Evolutionary conservation across 768 basidiomycete species (phyloP).

Genomic region (Trametes meyenii): DNA sequence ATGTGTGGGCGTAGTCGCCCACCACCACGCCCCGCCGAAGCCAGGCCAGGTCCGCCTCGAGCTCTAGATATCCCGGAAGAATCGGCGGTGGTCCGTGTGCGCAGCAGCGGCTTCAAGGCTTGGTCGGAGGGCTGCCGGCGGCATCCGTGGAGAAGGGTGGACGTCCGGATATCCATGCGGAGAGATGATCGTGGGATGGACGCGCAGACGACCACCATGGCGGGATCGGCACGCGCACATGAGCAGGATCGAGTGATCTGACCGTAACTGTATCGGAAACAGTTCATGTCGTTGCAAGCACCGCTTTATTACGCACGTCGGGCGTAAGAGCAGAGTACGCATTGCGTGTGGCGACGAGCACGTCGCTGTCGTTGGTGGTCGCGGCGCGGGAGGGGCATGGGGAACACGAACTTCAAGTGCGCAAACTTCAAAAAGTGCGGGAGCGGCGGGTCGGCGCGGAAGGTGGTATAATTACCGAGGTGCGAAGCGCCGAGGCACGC

Average conservation of each 20-base stretch:
- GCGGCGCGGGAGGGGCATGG: neutral
- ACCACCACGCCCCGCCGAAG: too few species aligned
- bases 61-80: too few species aligned
- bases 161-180: conserved; percentile 1
- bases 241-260: conserved; percentile 1
- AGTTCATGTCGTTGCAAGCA: neutral
- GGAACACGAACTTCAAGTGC: neutral
- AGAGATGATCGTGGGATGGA: neutral
- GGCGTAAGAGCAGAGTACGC: neutral
- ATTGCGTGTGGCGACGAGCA: neutral
- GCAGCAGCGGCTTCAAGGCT: too few species aligned
- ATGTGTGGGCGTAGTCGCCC: too few species aligned
- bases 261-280: neutral
- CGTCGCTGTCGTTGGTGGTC: neutral
- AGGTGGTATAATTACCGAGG: conserved; percentile 15
- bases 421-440: too few species aligned
- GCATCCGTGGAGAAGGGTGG: neutral
- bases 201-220: neutral
- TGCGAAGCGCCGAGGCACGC: neutral
- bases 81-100: too few species aligned
- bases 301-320: conserved; percentile 3
- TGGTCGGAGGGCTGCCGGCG: neutral
- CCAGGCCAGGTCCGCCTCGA: too few species aligned
- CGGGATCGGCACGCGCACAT: neutral
- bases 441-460: neutral